These are phyloP conservation scores for Aegle marmelos DNA, from an alignment of 345 rosid species.

Conservation along the genomic window DNA sequence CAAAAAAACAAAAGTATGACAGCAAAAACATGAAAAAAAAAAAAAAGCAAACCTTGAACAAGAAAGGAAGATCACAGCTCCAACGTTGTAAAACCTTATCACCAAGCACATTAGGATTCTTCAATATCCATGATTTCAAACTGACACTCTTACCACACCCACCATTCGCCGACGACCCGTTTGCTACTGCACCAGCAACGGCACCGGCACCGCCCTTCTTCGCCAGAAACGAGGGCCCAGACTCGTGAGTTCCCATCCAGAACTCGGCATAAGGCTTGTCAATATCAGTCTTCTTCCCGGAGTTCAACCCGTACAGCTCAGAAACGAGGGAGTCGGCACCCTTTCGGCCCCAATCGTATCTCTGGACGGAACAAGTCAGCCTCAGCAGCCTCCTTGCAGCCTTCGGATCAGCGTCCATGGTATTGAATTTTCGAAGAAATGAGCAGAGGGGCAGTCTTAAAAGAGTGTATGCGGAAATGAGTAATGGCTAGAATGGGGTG, in stretches of 20 bases:
- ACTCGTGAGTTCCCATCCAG: conserved; percentile 89
- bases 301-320: conserved; percentile 59
- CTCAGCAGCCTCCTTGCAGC: conserved; percentile 31
- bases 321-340: conserved; percentile 74
- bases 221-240: conserved; percentile 75
- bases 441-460: not conserved
- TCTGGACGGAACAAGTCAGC: conserved; percentile 71
- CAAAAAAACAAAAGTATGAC: not conserved
- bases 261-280: conserved; percentile 70
- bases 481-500: not conserved
- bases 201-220: not conserved
- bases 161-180: conserved; percentile 23
- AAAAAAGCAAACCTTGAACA: conserved; percentile 77
- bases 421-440: not conserved
- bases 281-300: conserved; percentile 35
- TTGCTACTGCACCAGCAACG: conserved; percentile 18
- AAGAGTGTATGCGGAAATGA: not conserved
- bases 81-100: conserved; percentile 66
- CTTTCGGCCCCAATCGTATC: conserved; percentile 79
- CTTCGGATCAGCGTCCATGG: conserved; percentile 28
- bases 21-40: not conserved
- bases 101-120: conserved; percentile 77
- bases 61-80: conserved; percentile 98
- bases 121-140: conserved; percentile 69
- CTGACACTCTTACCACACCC: conserved; percentile 18